These are phyloP conservation scores for Domatiomyces globalis DNA, from an alignment of 2,329 filamentous ascomycete species.

Conservation along the genomic window DNA sequence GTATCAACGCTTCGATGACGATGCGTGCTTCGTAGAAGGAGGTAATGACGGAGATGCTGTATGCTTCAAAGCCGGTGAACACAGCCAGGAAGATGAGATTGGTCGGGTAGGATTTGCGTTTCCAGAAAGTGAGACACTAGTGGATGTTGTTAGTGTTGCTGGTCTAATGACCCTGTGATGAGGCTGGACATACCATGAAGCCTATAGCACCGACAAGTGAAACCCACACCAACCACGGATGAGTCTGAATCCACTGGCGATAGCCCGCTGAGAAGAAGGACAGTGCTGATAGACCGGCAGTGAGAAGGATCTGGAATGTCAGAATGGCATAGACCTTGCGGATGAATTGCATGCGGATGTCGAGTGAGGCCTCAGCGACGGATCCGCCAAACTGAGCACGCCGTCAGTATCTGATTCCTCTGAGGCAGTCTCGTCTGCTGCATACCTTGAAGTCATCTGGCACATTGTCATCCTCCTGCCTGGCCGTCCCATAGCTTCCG, in stretches of 20 bases:
- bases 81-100: conserved; percentile 84
- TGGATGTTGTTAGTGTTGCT: not conserved
- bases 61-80: conserved; percentile 87
- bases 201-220: conserved; percentile 72
- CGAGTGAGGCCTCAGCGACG: conserved; percentile 82
- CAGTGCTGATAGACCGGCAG: conserved; percentile 62
- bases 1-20: conserved; percentile 76
- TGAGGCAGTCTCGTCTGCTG: not conserved
- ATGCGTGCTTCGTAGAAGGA: conserved; percentile 75
- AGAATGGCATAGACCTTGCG: conserved; percentile 97
- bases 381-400: conserved; percentile 67
- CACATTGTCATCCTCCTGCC: conserved; percentile 75
- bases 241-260: conserved; percentile 71
- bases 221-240: conserved; percentile 71
- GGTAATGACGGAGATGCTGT: conserved; percentile 81
- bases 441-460: conserved; percentile 91
- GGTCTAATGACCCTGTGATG: not conserved
- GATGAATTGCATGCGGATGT: conserved; percentile 93
- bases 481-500: conserved; percentile 45
- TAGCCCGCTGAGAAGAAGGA: conserved; percentile 75
- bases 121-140: conserved; percentile 70
- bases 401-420: conserved; percentile 8
- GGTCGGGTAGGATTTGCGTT: conserved; percentile 85
- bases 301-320: conserved; percentile 83
- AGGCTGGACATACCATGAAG: conserved; percentile 43